phyloP scores from a whole-genome alignment of 495 filamentous ascomycete genomes.

The Antarctomyces pellizariae region DNA sequence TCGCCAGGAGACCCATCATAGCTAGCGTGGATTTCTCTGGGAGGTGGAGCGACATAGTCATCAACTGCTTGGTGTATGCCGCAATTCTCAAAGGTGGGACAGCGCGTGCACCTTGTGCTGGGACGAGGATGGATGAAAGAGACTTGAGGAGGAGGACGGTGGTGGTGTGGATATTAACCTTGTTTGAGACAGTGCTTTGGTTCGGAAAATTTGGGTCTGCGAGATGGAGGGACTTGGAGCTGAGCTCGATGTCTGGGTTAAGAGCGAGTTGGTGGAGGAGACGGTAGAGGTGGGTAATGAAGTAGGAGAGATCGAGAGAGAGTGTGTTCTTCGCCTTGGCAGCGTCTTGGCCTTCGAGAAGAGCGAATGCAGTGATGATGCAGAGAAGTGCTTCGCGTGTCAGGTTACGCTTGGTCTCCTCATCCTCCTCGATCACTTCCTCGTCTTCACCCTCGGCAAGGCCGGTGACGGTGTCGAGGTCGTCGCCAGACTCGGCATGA shows the following conservation, averaged over 20 bases:
- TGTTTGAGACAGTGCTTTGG: conserved; percentile 21
- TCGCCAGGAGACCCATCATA: conserved; percentile 44
- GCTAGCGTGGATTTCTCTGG: conserved; percentile 75
- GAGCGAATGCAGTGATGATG: conserved; percentile 82
- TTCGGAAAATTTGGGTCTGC: conserved; percentile 36
- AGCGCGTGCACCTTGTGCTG: conserved; percentile 32
- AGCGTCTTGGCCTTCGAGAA: conserved; percentile 76
- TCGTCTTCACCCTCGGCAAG: conserved; percentile 23
- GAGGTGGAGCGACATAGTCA: conserved; percentile 57
- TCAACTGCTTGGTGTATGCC: conserved; percentile 78
- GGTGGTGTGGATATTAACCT: conserved; percentile 82
- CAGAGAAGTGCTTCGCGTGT: conserved; percentile 80
- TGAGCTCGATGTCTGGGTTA: conserved; percentile 68
- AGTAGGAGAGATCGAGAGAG: conserved; percentile 80
- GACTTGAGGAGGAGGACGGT: conserved; percentile 75
- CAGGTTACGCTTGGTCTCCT: conserved; percentile 31
- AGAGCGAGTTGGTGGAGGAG: conserved; percentile 52
- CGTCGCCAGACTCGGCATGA: conserved; percentile 30
- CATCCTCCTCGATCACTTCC: conserved; percentile 18
- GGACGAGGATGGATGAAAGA: conserved; percentile 52
- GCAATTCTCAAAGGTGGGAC: conserved; percentile 59
- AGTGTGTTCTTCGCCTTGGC: conserved; percentile 35
- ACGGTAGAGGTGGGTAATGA: conserved; percentile 78
- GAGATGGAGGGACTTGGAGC: conserved; percentile 56
- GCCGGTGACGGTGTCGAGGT: conserved; percentile 18